These are phyloP conservation scores for Fragosphaeria purpurea DNA, from an alignment of 2,329 filamentous ascomycete genomes.

Conservation along the genomic window DNA sequence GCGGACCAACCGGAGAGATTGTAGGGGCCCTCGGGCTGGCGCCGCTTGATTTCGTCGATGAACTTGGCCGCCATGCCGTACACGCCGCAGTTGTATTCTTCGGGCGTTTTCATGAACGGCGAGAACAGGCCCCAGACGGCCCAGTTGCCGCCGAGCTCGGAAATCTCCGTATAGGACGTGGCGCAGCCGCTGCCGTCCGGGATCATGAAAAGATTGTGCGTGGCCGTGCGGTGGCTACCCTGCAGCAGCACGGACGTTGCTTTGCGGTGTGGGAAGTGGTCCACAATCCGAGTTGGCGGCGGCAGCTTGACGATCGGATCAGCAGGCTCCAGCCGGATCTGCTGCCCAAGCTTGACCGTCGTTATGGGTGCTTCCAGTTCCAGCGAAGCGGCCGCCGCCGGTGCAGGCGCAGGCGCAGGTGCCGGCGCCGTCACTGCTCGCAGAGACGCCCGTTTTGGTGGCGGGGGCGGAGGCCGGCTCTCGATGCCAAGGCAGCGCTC, in stretches of 20 bases:
- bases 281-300: conserved; percentile 26
- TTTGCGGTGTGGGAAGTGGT: conserved; percentile 40
- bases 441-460: conserved; percentile 6
- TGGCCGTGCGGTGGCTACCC: conserved; percentile 38
- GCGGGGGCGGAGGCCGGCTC: conserved; percentile 20
- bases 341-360: conserved; percentile 18
- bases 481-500: conserved; percentile 51
- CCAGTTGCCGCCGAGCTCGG: conserved; percentile 35
- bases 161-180: conserved; percentile 56
- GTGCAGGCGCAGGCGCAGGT: conserved; percentile 17
- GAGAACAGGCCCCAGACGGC: conserved; percentile 54
- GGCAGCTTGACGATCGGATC: conserved; percentile 35
- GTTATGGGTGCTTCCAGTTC: conserved; percentile 3
- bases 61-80: conserved; percentile 56
- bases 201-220: conserved; percentile 41
- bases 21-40: conserved; percentile 60
- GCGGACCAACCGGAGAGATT: conserved; percentile 66
- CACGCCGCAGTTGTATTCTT: conserved; percentile 55
- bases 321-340: conserved; percentile 18
- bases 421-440: conserved; percentile 10
- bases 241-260: conserved; percentile 37
- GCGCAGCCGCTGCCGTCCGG: conserved; percentile 50
- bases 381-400: conserved; percentile 13
- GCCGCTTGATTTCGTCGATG: conserved; percentile 59
- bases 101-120: conserved; percentile 60